A percentile compares a stretch with the other conserved stretches of the same genome.
phyloP scores from a whole-genome alignment of 495 filamentous ascomycete genomes.

The Stereocaulon alpinum region DNA sequence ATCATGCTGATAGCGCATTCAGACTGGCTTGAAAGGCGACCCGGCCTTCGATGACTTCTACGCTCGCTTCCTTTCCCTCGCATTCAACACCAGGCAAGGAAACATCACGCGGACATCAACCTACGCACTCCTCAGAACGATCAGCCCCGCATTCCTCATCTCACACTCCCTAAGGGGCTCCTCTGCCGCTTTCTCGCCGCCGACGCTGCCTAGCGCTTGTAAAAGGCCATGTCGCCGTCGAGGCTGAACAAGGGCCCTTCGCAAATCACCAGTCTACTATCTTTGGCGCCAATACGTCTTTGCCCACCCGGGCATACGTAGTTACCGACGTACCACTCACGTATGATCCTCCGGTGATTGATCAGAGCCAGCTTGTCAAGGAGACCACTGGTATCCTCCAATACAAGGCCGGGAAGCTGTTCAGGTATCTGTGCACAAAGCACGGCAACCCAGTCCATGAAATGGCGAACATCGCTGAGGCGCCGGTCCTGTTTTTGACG shows the following conservation, averaged over 20 bases:
- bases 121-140: constrained; percentile 26
- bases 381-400: not conserved
- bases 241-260: constrained; percentile 21
- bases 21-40: constrained; percentile 37
- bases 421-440: constrained; percentile 28
- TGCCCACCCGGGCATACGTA: constrained; percentile 24
- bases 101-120: constrained; percentile 21
- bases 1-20: not conserved
- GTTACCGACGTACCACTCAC: constrained; percentile 25
- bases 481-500: constrained; percentile 23
- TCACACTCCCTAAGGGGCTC: constrained; percentile 27
- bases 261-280: constrained; percentile 3
- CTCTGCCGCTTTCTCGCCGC: constrained; percentile 25
- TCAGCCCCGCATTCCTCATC: constrained; percentile 27
- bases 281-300: not conserved
- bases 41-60: constrained; percentile 38
- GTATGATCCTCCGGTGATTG: constrained; percentile 23
- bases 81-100: constrained; percentile 17
- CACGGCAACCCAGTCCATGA: constrained; percentile 29
- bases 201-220: constrained; percentile 25
- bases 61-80: constrained; percentile 24
- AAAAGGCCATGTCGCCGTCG: constrained; percentile 26
- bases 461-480: constrained; percentile 22
- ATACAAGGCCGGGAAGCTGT: constrained; percentile 6
- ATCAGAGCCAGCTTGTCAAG: constrained; percentile 3